Base-by-base conservation (phyloP, 208 protist genomes). In the Naegleria gruberi region DNA sequence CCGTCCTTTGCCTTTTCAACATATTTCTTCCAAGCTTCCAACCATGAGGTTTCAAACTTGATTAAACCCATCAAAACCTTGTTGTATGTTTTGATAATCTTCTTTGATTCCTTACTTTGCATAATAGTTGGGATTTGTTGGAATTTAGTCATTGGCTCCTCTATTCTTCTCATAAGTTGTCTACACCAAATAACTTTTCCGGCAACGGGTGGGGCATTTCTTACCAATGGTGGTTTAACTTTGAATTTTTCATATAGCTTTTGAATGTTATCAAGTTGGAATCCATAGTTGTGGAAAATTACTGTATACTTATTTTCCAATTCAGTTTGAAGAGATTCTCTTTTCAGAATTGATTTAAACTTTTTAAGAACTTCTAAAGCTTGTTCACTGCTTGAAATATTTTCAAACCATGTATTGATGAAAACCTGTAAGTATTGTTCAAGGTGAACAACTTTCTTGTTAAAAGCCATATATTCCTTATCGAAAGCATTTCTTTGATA, bases 51-150 rank as follows among this genome's bases (percentile, higher is more conserved):
- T 94, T 99, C 97, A 93, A 98, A 99, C 94, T 99, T 96, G 85
- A 99, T 94, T 90, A 99, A 94, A 15, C 96, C 95, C 47, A 97
- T 92, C 17, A 96, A 96, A 5, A 98, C 96, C 91, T 97, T 97
- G 93, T 99, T 99, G 96, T 98, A 99, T 5, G 94, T 97, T 15
- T 97, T 95, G 74, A 98, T 97, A 45, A 98, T 97, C 91, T 98
- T 98, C 92, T 98, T 97, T 91, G 95, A 97, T 91, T 98, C 97
- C 93, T 98, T 98, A 93, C 97, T 97, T 0, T 94, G 93, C 96
- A 97, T 98, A 90, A 98, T 97, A 88, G 94, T 97, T 90, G 95
- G 93, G 92, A 98, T 97, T 65, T 94, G 94, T 93, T 97, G 96
- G 93, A 99, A 98, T 91, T 97, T 96, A 87, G 97, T 94, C 97